Evolutionary conservation across 139 green algal species (phyloP), one percentile per base, ranked within the genome.

Genomic region (Picocystis salinarum): DNA sequence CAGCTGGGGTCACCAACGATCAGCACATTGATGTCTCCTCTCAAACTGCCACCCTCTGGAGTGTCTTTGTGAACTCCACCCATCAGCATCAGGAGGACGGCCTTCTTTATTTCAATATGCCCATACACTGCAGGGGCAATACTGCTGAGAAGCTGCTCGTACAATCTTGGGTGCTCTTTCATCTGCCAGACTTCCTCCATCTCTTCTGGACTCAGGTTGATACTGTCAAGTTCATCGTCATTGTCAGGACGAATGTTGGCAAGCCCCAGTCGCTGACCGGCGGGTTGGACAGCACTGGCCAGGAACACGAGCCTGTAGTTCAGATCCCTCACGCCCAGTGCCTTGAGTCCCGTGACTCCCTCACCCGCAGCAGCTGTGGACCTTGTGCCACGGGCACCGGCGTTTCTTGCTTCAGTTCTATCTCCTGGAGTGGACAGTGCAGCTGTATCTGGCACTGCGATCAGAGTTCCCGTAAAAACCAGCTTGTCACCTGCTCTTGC

Each of bases 1-100:
- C 82, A 93, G 25, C 81, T 92, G 40, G 88, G 88, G 65, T 98
- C 88, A 23, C 87, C 88, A 22, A 98, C 75, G 54, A 98, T 74
- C 48, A 92, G 69, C 34, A 96, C 88, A 52, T 98, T 98, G 72
- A 96, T 91, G 62, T 98, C 88, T 5, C 88, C 88, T 25, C 88
- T 55, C 6, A 88, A 63, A 18, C 59, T 55, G 29, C 62, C 66
- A n/a, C 45, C 50, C 37, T 73, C 56, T 10, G 39, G 31, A 80
- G 71, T 67, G 85, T 76, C 24, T 57, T 93, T 93, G 60, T 83
- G 74, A 46, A 93, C 67, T 28, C 83, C 83, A 6, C 83, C 81
- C 50, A 93, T 59, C 40, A 93, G 71, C 81, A 91, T 90, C 17
- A 93, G 73, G 58, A 92, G 70, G 34, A 93, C 59, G 5, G 81